Base-by-base conservation (phyloP, 176 grass and related monocot species). In the Paspalum notatum region DNA sequence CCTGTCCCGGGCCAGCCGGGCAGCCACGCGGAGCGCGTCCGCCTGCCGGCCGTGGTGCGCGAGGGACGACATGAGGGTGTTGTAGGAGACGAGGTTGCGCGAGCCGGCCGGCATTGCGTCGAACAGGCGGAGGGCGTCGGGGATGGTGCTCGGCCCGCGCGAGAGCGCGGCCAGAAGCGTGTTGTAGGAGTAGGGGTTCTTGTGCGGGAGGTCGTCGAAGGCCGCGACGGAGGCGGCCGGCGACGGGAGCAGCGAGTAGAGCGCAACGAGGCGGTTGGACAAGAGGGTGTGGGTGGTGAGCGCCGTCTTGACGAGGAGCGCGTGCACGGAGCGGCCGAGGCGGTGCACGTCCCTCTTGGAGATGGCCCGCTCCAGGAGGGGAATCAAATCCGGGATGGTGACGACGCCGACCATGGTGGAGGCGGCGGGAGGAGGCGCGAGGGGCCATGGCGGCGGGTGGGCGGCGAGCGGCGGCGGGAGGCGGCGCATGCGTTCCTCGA, bases 131-230 rank as follows among this genome's bases (percentile, higher is more conserved):
- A 87, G 59, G 65, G 85, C 82, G 41, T 72, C 71, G 6, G 69
- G 43, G 48, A 91, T 15, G 77, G 62, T 68, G 68, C 3, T n/a
- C 62, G 38, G 55, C 22, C 9, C 5, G 0, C 81, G 68, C 1
- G 37, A 66, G 16, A 89, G 74, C 20, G 77, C 86, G 0, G 77
- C 60, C 7, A 94, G 84, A n/a, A 91, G 81, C 25, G 81, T 72
- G 86, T 91, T 91, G 62, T 94, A 91, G 67, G 89, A 85, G 58
- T 94, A 77, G 10, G 78, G 5, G 20, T 91, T 91, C 84, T 79
- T 91, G 81, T 82, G 71, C 6, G 84, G 81, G 26, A 89, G 86
- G 57, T 91, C 86, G 17, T 49, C 6, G 48, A 91, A 89, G 43
- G 84, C 84, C 21, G 66, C 38, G 56, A 74, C 8, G 8, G 80